Conservation (phyloP, 2,329 filamentous ascomycete genomes). For the Fusarium piperis region DNA sequence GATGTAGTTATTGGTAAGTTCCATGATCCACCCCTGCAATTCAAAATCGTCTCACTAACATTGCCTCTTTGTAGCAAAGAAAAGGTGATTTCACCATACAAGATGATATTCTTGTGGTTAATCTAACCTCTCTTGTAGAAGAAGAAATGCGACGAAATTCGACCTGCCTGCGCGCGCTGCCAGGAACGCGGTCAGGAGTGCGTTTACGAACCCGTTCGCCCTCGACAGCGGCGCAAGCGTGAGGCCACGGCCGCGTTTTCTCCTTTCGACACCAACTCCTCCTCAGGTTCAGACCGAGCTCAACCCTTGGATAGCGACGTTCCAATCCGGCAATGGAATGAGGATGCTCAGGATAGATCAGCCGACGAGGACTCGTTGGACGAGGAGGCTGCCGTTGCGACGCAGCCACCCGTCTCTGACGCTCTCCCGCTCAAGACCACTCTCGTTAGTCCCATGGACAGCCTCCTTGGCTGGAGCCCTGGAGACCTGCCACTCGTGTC, state of each 20-base stretch:
- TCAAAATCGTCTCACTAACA: slow-evolving; percentile 24
- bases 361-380: slow-evolving; percentile 29
- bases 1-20: slow-evolving; percentile 63
- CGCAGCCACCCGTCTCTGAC: slow-evolving; percentile 4
- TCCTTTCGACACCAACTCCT: slow-evolving; percentile 30
- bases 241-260: slow-evolving; percentile 34
- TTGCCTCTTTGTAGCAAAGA: slow-evolving; percentile 56
- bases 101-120: background rate
- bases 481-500: slow-evolving; percentile 42
- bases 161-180: slow-evolving; percentile 62
- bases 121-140: slow-evolving; percentile 52
- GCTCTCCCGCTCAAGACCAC: slow-evolving; percentile 22
- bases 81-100: slow-evolving; percentile 49
- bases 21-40: background rate
- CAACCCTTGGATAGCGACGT: slow-evolving; percentile 15
- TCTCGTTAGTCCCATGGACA: slow-evolving; percentile 17
- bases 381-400: slow-evolving; percentile 8
- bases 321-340: slow-evolving; percentile 15
- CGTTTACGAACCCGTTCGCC: slow-evolving; percentile 59
- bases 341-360: slow-evolving; percentile 26
- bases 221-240: slow-evolving; percentile 51
- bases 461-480: slow-evolving; percentile 31
- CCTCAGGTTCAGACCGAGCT: slow-evolving; percentile 33
- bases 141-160: slow-evolving; percentile 66
- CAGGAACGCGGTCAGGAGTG: slow-evolving; percentile 59